Evolutionary conservation across 2,329 filamentous ascomycete genomes (phyloP).

Genomic region (Aspergillus sp.): DNA sequence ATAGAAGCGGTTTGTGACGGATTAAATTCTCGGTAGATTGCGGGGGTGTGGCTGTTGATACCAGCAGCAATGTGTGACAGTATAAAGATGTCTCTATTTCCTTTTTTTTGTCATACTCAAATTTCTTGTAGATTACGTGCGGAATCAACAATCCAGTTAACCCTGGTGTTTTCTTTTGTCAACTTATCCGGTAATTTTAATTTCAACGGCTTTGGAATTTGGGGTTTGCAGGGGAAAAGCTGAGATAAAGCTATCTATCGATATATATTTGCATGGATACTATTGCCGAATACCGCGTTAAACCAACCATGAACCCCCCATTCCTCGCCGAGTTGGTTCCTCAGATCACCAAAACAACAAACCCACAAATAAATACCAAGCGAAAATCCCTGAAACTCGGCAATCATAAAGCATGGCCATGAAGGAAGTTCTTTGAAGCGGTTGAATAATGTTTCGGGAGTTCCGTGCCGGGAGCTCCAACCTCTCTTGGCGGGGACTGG

Average conservation of each 20-base stretch:
- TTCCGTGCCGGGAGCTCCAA: neutral
- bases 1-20: neutral
- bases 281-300: too few species aligned
- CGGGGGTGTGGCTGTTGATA: neutral
- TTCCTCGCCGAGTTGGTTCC: too few species aligned
- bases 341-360: too few species aligned
- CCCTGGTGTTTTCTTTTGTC: slow-evolving; percentile 28
- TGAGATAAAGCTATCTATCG: too few species aligned
- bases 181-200: neutral
- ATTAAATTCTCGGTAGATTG: neutral
- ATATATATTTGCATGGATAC: too few species aligned
- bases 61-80: slow-evolving; percentile 16
- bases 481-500: neutral
- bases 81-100: slow-evolving; percentile 14
- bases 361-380: too few species aligned
- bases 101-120: slow-evolving; percentile 29
- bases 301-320: too few species aligned
- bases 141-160: slow-evolving; percentile 31
- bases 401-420: too few species aligned
- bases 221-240: too few species aligned
- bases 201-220: neutral
- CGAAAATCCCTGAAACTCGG: too few species aligned
- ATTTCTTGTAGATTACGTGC: slow-evolving; percentile 37
- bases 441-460: too few species aligned
- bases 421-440: too few species aligned